Percentiles rank a stretch among this genome's conserved stretches.
These are phyloP conservation scores for Aphanoascus verrucosus DNA, from an alignment of 2,329 filamentous ascomycete genomes.

Conservation along the genomic window DNA sequence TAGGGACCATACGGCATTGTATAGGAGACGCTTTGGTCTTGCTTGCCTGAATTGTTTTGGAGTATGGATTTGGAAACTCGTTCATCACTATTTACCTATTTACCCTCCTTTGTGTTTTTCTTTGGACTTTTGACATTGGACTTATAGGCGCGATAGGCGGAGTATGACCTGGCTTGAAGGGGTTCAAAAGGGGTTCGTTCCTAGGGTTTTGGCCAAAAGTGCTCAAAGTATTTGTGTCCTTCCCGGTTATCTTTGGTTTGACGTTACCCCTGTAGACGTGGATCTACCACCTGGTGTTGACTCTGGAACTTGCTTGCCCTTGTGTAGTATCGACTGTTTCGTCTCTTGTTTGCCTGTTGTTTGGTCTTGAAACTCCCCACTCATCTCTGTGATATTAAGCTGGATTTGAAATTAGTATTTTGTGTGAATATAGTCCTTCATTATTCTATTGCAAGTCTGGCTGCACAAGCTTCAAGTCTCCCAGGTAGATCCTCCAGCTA, in stretches of 20 bases:
- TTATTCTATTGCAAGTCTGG: too few relatives aligned
- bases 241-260: background rate
- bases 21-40: background rate
- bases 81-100: too few relatives aligned
- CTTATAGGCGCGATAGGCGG: background rate
- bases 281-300: too few relatives aligned
- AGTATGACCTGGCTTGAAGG: background rate
- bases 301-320: too few relatives aligned
- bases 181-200: background rate
- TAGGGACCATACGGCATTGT: background rate
- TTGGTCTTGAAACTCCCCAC: background rate
- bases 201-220: too few relatives aligned
- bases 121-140: background rate
- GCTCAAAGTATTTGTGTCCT: too few relatives aligned
- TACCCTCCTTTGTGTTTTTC: background rate
- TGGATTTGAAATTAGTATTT: background rate
- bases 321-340: too few relatives aligned
- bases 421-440: too few relatives aligned
- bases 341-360: background rate
- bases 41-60: background rate
- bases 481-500: too few relatives aligned
- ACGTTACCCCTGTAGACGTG: background rate
- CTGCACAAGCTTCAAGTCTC: too few relatives aligned
- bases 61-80: background rate
- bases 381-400: background rate